Conservation (phyloP, 257 asterid genomes). For the Capsicum rhomboideum region DNA sequence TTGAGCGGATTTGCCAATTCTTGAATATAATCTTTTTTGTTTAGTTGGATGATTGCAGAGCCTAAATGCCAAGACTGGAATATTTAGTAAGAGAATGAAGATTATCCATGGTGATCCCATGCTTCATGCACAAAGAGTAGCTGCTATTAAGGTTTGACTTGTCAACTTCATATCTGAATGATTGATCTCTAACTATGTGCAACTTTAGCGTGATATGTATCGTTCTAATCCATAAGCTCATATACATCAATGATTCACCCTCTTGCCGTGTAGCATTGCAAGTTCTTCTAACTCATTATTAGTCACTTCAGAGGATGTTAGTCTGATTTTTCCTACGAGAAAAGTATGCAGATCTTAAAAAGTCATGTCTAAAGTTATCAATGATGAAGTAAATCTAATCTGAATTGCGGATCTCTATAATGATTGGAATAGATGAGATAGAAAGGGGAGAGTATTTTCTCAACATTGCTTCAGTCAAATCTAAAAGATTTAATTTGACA, state of each 20-base stretch:
- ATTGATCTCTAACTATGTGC: neutral
- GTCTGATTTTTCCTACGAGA: neutral
- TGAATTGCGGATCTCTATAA: neutral
- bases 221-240: neutral
- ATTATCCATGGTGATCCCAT: conserved; percentile 73
- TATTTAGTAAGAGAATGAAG: conserved; percentile 89
- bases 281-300: neutral
- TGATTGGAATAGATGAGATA: neutral
- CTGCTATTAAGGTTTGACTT: conserved; percentile 79
- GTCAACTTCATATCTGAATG: neutral
- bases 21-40: conserved; percentile 49
- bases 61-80: conserved; percentile 89
- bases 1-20: conserved; percentile 11
- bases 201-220: neutral
- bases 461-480: neutral
- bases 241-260: neutral
- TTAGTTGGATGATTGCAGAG: conserved; percentile 97
- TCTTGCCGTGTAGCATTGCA: neutral
- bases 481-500: neutral
- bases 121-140: conserved; percentile 85
- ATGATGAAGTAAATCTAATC: neutral
- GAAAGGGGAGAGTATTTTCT: neutral
- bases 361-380: neutral
- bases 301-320: neutral
- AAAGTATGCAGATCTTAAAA: neutral